phyloP scores from a whole-genome alignment of 1,284 basidiomycete genomes.

The Schizophyllum commune region DNA sequence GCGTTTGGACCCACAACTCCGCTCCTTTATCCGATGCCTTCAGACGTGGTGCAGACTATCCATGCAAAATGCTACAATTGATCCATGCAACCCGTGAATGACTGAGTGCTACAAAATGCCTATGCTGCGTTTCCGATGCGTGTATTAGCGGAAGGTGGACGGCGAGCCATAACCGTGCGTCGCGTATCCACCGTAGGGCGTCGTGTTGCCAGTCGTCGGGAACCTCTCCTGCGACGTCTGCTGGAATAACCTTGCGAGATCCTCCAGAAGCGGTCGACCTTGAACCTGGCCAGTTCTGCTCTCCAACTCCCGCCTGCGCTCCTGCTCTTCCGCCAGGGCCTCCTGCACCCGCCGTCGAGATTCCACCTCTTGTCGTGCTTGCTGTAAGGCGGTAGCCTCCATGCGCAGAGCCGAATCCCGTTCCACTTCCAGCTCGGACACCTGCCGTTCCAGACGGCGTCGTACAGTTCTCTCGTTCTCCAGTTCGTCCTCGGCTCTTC shows the following conservation, averaged over 20 bases:
- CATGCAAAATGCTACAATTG: background rate
- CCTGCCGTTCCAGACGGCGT: conserved; percentile 32
- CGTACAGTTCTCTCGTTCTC: conserved; percentile 32
- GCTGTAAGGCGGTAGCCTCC: conserved; percentile 30
- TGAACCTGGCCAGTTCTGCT: conserved; percentile 2
- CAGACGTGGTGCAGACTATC: background rate
- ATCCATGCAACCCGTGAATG: background rate
- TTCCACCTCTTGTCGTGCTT: conserved; percentile 32
- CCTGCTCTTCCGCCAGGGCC: conserved; percentile 18
- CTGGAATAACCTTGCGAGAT: background rate
- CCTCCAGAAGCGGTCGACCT: background rate
- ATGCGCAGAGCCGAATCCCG: conserved; percentile 25
- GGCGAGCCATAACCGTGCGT: background rate
- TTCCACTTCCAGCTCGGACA: conserved; percentile 28
- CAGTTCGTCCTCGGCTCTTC: conserved; percentile 38
- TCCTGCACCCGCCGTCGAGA: conserved; percentile 32
- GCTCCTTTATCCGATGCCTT: background rate
- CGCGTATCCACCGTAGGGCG: background rate
- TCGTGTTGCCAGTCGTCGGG: background rate
- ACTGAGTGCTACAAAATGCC: background rate
- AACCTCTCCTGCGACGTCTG: background rate
- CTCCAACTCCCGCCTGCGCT: conserved; percentile 9
- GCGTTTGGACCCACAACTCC: background rate
- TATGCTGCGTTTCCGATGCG: background rate
- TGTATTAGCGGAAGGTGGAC: background rate